Evolutionary conservation across 2,329 filamentous ascomycete genomes (phyloP), one percentile per base, ranked within the genome.

Genomic region (Ophiobolus disseminans): DNA sequence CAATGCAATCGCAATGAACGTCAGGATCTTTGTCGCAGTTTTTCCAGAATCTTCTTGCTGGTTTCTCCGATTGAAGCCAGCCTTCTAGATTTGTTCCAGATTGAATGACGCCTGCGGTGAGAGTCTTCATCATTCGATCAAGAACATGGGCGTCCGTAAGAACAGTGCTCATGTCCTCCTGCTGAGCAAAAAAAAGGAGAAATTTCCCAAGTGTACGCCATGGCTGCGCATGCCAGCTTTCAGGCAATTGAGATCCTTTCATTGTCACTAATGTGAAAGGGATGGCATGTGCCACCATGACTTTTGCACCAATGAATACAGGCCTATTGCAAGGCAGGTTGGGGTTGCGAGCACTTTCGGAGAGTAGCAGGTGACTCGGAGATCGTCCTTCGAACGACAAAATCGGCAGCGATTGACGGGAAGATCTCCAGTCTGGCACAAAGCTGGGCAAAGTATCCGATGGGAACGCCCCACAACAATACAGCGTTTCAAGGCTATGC

Each of bases 381-480:
- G 17, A 31, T 20, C 40, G 40, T 13, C 21, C 31, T 36, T 43
- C 40, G 14, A 43, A 43, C 5, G 30, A 36, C 14, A 35, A 35
- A 6, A 43, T 43, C 5, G 40, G 40, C 13, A 43, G 35, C 40
- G 30, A 43, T 14, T 28, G 40, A 11, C 40, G 40, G 5, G 30
- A 14, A 11, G 40, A 43, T 26, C 40, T 32, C 40, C 40, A 43
- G 21, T 43, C 40, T 13, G 40, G 40, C 10, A 43, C 31, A 20
- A 20, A 43, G 31, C 30, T 43, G 2, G 40, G 40, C 31, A 43
- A 19, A n/a, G 13, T 19, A 14, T 28, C 19, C 8, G 40, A 43
- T 13, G 40, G 40, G n/a, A 43, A 43, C 8, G 40, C 40, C 11
- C 40, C 40, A 23, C 40, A 26, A 13, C 40, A 43, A 19, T 35